phyloP scores from a whole-genome alignment of 192 early-diverging fungal genomes.

The Kappamyces sp. region DNA sequence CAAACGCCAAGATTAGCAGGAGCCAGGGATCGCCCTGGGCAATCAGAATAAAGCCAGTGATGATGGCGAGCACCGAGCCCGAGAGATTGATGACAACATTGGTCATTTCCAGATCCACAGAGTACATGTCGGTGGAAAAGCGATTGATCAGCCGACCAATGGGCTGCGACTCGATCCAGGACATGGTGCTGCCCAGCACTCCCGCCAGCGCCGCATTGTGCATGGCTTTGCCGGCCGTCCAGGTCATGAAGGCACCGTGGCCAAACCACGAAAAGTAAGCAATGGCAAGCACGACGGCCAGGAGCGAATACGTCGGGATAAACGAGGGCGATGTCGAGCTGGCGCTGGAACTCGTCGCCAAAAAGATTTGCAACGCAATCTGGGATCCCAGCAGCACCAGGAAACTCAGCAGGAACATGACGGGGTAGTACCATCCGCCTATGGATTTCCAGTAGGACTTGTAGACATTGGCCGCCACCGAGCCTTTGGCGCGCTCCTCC shows the following conservation, averaged over 20 bases:
- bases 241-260: no score
- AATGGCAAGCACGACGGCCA: no score
- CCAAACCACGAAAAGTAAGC: no score
- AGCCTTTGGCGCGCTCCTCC: neutral
- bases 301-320: no score
- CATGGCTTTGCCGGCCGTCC: neutral
- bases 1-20: neutral
- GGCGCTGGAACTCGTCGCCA: neutral
- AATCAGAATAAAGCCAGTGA: neutral
- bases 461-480: neutral
- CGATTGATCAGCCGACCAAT: slow-evolving; percentile 25
- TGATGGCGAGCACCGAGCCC: slow-evolving; percentile 1
- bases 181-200: neutral
- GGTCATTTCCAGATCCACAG: neutral
- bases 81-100: neutral
- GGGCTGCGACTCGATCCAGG: slow-evolving; percentile 14
- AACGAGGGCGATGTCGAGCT: no score
- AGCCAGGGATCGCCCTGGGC: neutral
- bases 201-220: neutral
- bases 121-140: slow-evolving; percentile 15
- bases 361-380: neutral
- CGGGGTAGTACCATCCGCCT: neutral
- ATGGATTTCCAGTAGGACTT: neutral
- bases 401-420: neutral
- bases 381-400: neutral